phyloP scores from a whole-genome alignment of 495 filamentous ascomycete genomes.

The Penicillium mononematosum region DNA sequence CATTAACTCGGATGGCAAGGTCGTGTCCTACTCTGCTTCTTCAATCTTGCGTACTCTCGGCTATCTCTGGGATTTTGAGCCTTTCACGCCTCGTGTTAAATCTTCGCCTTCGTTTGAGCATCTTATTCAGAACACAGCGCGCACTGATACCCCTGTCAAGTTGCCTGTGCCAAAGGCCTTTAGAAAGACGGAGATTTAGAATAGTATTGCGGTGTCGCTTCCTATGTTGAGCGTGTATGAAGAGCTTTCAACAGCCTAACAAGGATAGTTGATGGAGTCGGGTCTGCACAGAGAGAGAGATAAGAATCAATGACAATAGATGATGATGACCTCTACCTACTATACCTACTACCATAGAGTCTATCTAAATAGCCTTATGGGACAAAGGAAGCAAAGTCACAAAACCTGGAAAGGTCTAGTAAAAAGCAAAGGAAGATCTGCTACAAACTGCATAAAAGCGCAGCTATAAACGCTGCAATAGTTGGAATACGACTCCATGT shows the following conservation, averaged over 20 bases:
- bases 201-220: not conserved
- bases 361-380: too few species aligned
- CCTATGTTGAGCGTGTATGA: not conserved
- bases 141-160: constrained; percentile 24
- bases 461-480: too few species aligned
- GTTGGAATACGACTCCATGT: not conserved
- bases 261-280: not conserved
- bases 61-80: constrained; percentile 47
- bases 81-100: constrained; percentile 41
- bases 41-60: constrained; percentile 43
- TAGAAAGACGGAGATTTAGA: constrained; percentile 8
- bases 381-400: too few species aligned
- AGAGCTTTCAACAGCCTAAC: not conserved
- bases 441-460: too few species aligned
- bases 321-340: too few species aligned
- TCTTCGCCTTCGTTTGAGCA: constrained; percentile 44
- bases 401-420: too few species aligned
- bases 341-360: too few species aligned
- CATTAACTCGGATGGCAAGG: constrained; percentile 30
- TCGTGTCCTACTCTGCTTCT: constrained; percentile 39
- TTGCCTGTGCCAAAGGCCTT: constrained; percentile 25
- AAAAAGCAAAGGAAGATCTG: too few species aligned
- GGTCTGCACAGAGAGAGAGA: too few species aligned
- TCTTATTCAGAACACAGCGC: constrained; percentile 26
- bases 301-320: too few species aligned